Evolutionary conservation across 768 basidiomycete genomes (phyloP).

Genomic region (Rubroboletus satanas): DNA sequence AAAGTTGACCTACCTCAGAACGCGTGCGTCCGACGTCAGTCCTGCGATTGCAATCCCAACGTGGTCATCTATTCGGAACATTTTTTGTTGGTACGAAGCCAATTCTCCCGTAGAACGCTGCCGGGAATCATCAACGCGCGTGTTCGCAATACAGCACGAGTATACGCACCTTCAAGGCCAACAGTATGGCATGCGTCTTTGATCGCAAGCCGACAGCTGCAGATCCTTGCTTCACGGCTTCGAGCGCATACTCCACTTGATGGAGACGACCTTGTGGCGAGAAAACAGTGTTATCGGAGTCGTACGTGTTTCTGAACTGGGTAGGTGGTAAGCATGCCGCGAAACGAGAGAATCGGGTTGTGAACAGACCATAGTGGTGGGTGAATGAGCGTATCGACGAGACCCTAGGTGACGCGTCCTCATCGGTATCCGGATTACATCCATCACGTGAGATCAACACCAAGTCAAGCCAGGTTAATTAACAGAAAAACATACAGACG

Average conservation of each 20-base stretch:
- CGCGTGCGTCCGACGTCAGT: constrained; percentile 96
- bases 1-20: constrained; percentile 62
- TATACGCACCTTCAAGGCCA: constrained; percentile 81
- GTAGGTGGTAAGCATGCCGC: constrained; percentile 1
- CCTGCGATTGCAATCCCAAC: constrained; percentile 99
- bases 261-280: constrained; percentile 95
- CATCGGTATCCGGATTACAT: constrained; percentile 12
- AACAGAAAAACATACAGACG: constrained; percentile 2
- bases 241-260: constrained; percentile 97
- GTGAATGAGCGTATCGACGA: constrained; percentile 9
- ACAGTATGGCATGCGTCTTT: constrained; percentile 88
- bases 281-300: constrained; percentile 97
- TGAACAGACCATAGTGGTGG: constrained; percentile 31
- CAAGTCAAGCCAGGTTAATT: constrained; percentile 1
- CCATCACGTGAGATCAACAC: constrained; percentile 22
- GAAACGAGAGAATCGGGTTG: not conserved
- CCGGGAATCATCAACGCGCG: constrained; percentile 4
- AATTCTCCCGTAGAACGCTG: constrained; percentile 97
- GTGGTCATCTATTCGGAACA: constrained; percentile 99
- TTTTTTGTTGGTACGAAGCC: constrained; percentile 99
- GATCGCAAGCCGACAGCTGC: constrained; percentile 97
- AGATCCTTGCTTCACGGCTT: constrained; percentile 99
- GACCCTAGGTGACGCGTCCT: constrained; percentile 34
- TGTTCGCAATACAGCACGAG: not conserved
- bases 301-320: constrained; percentile 94